Base-by-base conservation (phyloP, 75 land plant genomes). In the Larix kaempferi region DNA sequence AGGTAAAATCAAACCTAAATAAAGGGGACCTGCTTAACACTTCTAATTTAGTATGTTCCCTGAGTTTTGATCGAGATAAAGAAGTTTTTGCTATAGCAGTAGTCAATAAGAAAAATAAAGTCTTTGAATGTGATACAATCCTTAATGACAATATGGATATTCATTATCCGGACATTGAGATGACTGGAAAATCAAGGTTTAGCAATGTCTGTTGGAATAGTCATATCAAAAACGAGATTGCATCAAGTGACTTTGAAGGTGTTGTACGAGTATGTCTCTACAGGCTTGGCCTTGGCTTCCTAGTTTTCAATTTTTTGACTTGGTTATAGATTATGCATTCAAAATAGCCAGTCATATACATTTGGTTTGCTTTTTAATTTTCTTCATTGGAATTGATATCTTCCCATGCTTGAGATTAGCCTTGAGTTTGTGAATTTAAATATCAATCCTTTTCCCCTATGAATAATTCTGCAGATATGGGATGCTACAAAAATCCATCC, bases 191-290 rank as follows among this genome's bases (percentile, higher is more conserved):
- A 26, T 89, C 93, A 64, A 93, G 87, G 66, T 74, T 93, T 3
- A 91, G 95, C 84, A 88, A 88, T 69, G 82, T 91, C 64, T 93
- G 91, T 76, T 93, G 95, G 95, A 93, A 93, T 73, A 73, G 88
- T 77, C 89, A 93, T 72, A 93, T 91, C 39, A 93, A 93, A 84
- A 89, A 88, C 79, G 93, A 93, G 62, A 91, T 93, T 76, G 95
- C 95, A 39, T 93, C 91, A 4, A 89, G 95, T 84, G 92, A 93
- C 79, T 91, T 90, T 82, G 95, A 91, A 79, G 95, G 93, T 59
- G 88, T 91, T 29, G 90, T 93, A 7, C 88, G 89, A 93, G 95
- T 93, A 80, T 10, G 74, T 71, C 56, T 21, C 14, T 33, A 25
- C 49, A 22, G 49, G 14, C 26, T 71, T 72, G 6, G 29, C 60